These are phyloP conservation scores for Pseudogymnoascus sp. DNA, from an alignment of 2,329 filamentous ascomycete species.

Conservation along the genomic window DNA sequence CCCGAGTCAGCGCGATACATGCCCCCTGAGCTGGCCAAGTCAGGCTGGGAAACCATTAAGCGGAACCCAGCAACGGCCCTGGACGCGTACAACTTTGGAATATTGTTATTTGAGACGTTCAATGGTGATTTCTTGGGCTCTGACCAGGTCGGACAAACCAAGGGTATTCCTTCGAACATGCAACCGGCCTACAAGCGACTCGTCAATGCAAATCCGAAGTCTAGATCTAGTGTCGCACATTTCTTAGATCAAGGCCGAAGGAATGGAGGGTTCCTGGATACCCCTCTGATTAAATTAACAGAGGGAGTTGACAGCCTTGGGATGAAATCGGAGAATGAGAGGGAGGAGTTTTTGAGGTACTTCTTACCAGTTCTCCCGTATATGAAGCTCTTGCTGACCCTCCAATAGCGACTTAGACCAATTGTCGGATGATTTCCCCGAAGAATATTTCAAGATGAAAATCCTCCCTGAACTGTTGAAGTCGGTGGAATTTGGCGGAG, in stretches of 20 bases:
- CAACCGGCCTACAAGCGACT: constrained; percentile 85
- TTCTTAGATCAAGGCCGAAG: constrained; percentile 87
- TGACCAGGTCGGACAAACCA: constrained; percentile 79
- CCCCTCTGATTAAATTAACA: constrained; percentile 80
- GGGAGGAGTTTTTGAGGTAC: constrained; percentile 73
- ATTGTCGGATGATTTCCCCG: constrained; percentile 86
- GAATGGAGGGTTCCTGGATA: constrained; percentile 82
- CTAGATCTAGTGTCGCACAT: constrained; percentile 71
- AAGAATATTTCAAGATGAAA: constrained; percentile 98
- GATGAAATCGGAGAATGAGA: constrained; percentile 74
- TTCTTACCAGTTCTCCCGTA: constrained; percentile 17
- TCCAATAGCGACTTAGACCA: constrained; percentile 61
- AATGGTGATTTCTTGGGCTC: constrained; percentile 70
- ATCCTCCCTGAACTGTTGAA: constrained; percentile 93
- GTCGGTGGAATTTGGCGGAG: constrained; percentile 95
- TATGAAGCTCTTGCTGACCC: constrained; percentile 19
- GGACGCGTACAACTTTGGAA: constrained; percentile 81
- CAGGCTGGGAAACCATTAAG: constrained; percentile 89
- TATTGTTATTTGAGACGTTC: constrained; percentile 82
- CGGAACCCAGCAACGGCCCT: constrained; percentile 70
- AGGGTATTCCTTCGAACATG: constrained; percentile 79
- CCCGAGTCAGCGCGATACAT: constrained; percentile 79
- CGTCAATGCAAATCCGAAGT: constrained; percentile 80
- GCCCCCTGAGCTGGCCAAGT: constrained; percentile 75
- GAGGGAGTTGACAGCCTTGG: constrained; percentile 90